Base-by-base conservation (phyloP, 225 moss, liverwort and hornwort species). In the Thuidium tamariscinum region DNA sequence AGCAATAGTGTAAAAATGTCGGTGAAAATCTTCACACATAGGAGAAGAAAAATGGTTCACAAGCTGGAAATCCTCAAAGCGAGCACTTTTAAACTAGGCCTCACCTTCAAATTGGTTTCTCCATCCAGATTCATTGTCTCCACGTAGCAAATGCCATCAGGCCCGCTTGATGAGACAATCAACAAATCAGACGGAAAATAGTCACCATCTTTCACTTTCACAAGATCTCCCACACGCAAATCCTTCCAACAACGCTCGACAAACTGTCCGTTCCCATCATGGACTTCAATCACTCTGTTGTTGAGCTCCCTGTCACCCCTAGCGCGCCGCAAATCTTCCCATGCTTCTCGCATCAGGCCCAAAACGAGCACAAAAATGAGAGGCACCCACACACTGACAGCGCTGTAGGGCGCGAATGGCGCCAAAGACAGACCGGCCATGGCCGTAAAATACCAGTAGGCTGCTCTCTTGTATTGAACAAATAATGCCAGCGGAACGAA, bases 71-170 rank as follows among this genome's bases (percentile, higher is more conserved):
- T 30, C 59, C 60, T 20, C 17, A 22, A 39, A 21, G 59, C 68
- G 36, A 59, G 65, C 54, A 79, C n/a, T 27, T 3, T 22, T 19
- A 41, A 64, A 64, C 13, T 15, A 61, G 61, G 76, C 10, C 91
- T 93, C 89, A 96, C 96, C 92, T 97, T 97, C 74, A 97, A 84
- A 79, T 98, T 96, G 10, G 98, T 98, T 88, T 98, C 97, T 41
- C 97, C 97, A 68, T 98, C 97, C 59, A 98, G 94, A 87, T 98
- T 98, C 90, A 94, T 98, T 21, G 97, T 98, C 89, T 98, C 97
- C 59, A 98, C 97, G 56, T 96, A 98, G 89, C 96, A 98, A 36
- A 93, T 87, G 60, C 97, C 95, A 67, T 95, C 94, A 25, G 94
- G 84, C 4, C 93, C 95, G 84, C 92, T 95, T 18, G 96, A 96